These are phyloP conservation scores for Wallemia ichthyophaga DNA, from an alignment of 1,284 basidiomycete species.

Conservation along the genomic window DNA sequence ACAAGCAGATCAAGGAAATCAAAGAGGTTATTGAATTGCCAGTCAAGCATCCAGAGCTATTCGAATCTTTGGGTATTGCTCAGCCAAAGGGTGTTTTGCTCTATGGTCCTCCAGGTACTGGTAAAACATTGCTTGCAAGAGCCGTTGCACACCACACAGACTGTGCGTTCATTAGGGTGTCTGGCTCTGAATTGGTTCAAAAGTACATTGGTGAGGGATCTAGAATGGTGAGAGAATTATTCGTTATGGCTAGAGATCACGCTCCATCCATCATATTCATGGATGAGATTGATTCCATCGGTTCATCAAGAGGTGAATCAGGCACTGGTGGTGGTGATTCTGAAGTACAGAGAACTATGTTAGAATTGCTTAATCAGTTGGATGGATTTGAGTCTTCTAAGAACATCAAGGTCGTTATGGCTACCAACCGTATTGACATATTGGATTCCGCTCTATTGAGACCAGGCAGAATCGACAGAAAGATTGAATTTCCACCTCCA, in stretches of 20 bases:
- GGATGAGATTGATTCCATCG: slow-evolving; percentile 87
- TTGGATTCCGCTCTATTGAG: slow-evolving; percentile 83
- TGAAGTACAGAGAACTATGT: slow-evolving; percentile 84
- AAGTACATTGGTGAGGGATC: slow-evolving; percentile 91
- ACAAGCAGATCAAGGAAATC: slow-evolving; percentile 62
- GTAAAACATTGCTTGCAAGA: slow-evolving; percentile 72
- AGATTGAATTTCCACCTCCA: slow-evolving; percentile 95
- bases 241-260: slow-evolving; percentile 98
- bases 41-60: slow-evolving; percentile 61
- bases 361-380: slow-evolving; percentile 74
- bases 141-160: slow-evolving; percentile 58
- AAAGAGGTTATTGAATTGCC: slow-evolving; percentile 80
- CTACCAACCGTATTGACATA: slow-evolving; percentile 87
- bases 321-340: slow-evolving; percentile 64
- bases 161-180: slow-evolving; percentile 59
- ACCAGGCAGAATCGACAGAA: slow-evolving; percentile 81
- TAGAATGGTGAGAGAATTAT: slow-evolving; percentile 84
- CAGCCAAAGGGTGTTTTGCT: slow-evolving; percentile 69
- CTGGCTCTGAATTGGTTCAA: slow-evolving; percentile 76
- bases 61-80: slow-evolving; percentile 59
- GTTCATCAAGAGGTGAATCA: slow-evolving; percentile 81
- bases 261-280: slow-evolving; percentile 76
- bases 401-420: slow-evolving; percentile 49
- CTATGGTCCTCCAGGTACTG: slow-evolving; percentile 75
- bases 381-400: slow-evolving; percentile 88